phyloP scores from a whole-genome alignment of 1,284 basidiomycete genomes.

The Somion occarium region DNA sequence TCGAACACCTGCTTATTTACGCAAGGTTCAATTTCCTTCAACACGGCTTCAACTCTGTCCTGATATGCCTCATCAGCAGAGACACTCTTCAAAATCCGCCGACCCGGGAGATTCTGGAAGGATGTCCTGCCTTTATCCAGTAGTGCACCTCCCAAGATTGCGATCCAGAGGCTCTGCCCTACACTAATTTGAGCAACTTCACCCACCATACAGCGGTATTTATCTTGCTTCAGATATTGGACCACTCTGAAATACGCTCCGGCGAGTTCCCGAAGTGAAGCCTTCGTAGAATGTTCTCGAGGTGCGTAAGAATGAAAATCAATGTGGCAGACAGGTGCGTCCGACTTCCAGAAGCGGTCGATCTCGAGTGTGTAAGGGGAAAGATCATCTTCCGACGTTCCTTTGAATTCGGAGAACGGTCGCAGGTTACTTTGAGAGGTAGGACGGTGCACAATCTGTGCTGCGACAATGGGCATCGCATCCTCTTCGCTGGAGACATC shows the following conservation, averaged over 20 bases:
- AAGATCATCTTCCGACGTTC: background rate
- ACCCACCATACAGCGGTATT: background rate
- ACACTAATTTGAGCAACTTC: constrained; percentile 16
- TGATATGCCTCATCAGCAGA: constrained; percentile 2
- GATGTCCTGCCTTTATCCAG: constrained; percentile 22
- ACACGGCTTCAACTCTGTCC: background rate
- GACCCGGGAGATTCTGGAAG: constrained; percentile 22
- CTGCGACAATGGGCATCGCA: constrained; percentile 20
- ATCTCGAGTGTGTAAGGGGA: constrained; percentile 12
- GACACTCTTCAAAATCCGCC: constrained; percentile 10
- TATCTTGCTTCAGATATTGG: constrained; percentile 17
- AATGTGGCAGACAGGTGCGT: constrained; percentile 17
- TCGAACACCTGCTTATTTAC: background rate
- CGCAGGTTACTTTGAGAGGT: constrained; percentile 19
- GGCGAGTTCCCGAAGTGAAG: constrained; percentile 21
- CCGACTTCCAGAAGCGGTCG: constrained; percentile 8
- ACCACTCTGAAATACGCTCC: constrained; percentile 21
- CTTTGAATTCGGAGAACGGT: constrained; percentile 7
- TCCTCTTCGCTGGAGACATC: constrained; percentile 19
- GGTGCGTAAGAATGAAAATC: constrained; percentile 26
- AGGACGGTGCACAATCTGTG: constrained; percentile 25
- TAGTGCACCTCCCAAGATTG: constrained; percentile 22
- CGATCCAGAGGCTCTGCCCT: constrained; percentile 24
- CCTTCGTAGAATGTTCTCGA: constrained; percentile 16
- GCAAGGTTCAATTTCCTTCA: background rate